A percentile compares a stretch with the other conserved stretches of the same genome.
Conservation (phyloP, 1,284 basidiomycete genomes). For the Apiotrichum montevideense region DNA sequence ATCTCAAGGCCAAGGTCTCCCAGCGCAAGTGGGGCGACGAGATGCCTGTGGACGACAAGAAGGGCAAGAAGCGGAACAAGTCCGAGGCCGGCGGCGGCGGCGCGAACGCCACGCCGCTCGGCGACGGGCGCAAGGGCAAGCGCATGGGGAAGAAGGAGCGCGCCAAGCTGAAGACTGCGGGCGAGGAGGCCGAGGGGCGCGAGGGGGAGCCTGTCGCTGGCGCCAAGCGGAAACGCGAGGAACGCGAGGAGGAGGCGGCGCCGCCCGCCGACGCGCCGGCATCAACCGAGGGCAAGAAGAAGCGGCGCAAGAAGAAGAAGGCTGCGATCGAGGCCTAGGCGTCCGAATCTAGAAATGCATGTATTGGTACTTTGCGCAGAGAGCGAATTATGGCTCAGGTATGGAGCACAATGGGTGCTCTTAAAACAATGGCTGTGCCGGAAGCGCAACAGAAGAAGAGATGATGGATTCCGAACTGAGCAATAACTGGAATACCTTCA, state of each 20-base stretch:
- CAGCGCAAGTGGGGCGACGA: conserved; percentile 50
- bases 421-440: too few species aligned
- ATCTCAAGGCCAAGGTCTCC: conserved; percentile 60
- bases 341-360: neutral
- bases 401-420: too few species aligned
- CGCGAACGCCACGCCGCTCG: conserved; percentile 13
- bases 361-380: too few species aligned
- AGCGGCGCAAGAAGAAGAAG: conserved; percentile 19
- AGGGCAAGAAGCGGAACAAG: neutral
- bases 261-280: neutral
- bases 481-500: too few species aligned
- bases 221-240: conserved; percentile 11
- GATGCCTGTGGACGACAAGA: conserved; percentile 21
- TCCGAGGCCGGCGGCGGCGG: conserved; percentile 1
- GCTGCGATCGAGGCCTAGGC: neutral
- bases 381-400: too few species aligned
- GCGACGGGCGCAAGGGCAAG: conserved; percentile 28
- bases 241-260: neutral
- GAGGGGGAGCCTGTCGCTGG: conserved; percentile 1
- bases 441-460: too few species aligned
- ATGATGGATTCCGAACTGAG: too few species aligned
- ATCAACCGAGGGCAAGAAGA: conserved; percentile 17
- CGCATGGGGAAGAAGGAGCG: conserved; percentile 50
- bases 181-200: neutral
- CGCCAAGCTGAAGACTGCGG: conserved; percentile 22